Base-by-base conservation (phyloP, 2,329 filamentous ascomycete genomes). In the Lasiodiplodia sp. region DNA sequence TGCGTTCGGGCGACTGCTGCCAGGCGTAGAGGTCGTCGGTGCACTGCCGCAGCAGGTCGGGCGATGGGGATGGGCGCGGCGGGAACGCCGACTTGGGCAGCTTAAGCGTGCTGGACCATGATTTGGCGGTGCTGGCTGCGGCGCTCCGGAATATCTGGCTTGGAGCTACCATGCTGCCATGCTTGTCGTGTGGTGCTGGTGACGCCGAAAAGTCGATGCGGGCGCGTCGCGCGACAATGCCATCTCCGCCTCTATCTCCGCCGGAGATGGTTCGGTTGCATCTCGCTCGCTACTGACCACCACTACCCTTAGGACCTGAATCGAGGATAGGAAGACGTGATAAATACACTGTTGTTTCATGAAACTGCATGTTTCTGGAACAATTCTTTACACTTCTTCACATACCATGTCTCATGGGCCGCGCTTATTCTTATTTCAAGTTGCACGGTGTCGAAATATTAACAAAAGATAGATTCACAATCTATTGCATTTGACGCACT, bases 21-120 rank as follows among this genome's bases (percentile, higher is more conserved):
- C 94, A 97, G 75, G 87, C 83, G 82, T 98, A 99, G 16, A 97
- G 86, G 65, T 94, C 90, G 82, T 97, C 92, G 80, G 93, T 91
- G 80, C 91, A 96, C 87, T 88, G 86, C 76, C 88, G 86, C 57
- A 97, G 86, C 80, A 96, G 90, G 71, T 74, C 73, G 34, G 76
- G 69, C 37, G 69, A 76, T 55, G 72, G 71, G 34, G 73, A 71
- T 4, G 83, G 82, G 31, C 84, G 82, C 3, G 83, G 79, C 37
- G 84, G 84, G 69, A 86, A 84, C 31, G 74, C 75, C n/a, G 83
- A 84, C 74, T 79, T 81, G 2, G 84, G 84, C 16, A 86, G 79
- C 47, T 82, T 79, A 64, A 86, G 79, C 18, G 83, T 84, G 51
- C 78, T 75, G n/a, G 78, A 78, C 78, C 80, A 82, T 69, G 40